Conservation (phyloP, 2,329 filamentous ascomycete genomes). For the Colletotrichum trifolii region DNA sequence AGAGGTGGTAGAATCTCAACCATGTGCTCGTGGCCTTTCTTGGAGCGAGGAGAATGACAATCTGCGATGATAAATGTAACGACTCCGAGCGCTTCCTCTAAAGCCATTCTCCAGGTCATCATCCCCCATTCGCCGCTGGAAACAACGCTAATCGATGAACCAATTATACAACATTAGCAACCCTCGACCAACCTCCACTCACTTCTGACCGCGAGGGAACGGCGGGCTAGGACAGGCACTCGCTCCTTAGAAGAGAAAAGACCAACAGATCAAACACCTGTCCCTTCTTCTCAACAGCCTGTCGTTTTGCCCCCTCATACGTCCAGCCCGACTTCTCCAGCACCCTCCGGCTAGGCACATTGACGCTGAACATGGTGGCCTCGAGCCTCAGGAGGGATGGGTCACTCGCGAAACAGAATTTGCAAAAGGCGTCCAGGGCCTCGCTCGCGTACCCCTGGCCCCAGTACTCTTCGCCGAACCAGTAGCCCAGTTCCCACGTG, state of each 20-base stretch:
- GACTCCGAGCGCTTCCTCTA: too few relatives aligned
- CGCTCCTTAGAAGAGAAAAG: conserved; percentile 52
- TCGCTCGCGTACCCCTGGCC: conserved; percentile 58
- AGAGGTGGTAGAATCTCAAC: too few relatives aligned
- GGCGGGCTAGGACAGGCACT: conserved; percentile 36
- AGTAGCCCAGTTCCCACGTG: conserved; percentile 63
- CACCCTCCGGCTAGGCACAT: conserved; percentile 55
- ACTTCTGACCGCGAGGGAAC: neutral
- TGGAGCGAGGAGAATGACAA: too few relatives aligned
- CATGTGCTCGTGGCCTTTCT: too few relatives aligned
- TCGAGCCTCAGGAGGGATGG: conserved; percentile 55
- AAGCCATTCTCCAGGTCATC: too few relatives aligned
- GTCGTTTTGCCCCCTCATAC: conserved; percentile 56
- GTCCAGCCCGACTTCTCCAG: conserved; percentile 55
- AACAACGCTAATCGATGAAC: too few relatives aligned
- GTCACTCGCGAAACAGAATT: conserved; percentile 57
- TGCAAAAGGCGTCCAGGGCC: conserved; percentile 50
- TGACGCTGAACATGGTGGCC: conserved; percentile 49
- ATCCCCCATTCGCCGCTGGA: too few relatives aligned
- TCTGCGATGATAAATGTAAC: too few relatives aligned
- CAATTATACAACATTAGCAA: too few relatives aligned
- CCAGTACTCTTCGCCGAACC: conserved; percentile 55
- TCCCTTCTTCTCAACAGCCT: conserved; percentile 55
- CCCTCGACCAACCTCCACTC: neutral
- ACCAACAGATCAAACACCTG: conserved; percentile 49